Evolutionary conservation across 805 yeast species (phyloP).

Genomic region (Wickerhamiella cacticola): DNA sequence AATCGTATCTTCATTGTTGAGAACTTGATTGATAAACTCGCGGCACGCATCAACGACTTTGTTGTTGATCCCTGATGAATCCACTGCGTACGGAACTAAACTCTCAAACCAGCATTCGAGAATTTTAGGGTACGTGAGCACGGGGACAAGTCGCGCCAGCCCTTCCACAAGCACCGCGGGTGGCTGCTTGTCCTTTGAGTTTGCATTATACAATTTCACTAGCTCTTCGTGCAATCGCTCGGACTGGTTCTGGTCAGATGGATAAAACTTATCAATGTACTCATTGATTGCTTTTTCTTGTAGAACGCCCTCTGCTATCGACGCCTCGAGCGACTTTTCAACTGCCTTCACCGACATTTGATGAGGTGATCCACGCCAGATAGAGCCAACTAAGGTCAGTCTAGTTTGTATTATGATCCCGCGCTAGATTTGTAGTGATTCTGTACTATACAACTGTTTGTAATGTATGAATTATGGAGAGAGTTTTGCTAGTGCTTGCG

Average conservation of each 20-base stretch:
- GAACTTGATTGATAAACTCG: slow-evolving; percentile 23
- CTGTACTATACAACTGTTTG: background rate
- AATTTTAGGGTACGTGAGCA: slow-evolving; percentile 24
- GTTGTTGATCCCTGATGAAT: slow-evolving; percentile 45
- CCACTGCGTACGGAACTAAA: slow-evolving; percentile 40
- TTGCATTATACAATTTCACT: slow-evolving; percentile 19
- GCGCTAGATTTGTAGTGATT: background rate
- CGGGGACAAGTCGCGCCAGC: slow-evolving; percentile 26
- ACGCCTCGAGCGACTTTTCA: slow-evolving; percentile 21
- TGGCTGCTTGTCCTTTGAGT: slow-evolving; percentile 15
- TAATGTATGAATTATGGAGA: too few relatives aligned
- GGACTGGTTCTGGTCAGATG: slow-evolving; percentile 22
- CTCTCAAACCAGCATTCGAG: slow-evolving; percentile 39
- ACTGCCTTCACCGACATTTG: slow-evolving; percentile 14
- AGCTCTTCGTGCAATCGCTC: slow-evolving; percentile 30
- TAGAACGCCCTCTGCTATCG: slow-evolving; percentile 14
- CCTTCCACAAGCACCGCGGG: slow-evolving; percentile 26
- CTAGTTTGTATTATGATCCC: background rate
- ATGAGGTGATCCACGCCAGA: background rate
- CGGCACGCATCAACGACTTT: slow-evolving; percentile 29
- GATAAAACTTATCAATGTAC: slow-evolving; percentile 15
- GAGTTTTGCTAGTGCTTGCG: too few relatives aligned
- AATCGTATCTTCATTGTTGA: slow-evolving; percentile 9
- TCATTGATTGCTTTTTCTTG: slow-evolving; percentile 16
- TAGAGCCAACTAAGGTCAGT: background rate